Base-by-base conservation (phyloP, 2,329 filamentous ascomycete genomes). In the Metarhizium album region DNA sequence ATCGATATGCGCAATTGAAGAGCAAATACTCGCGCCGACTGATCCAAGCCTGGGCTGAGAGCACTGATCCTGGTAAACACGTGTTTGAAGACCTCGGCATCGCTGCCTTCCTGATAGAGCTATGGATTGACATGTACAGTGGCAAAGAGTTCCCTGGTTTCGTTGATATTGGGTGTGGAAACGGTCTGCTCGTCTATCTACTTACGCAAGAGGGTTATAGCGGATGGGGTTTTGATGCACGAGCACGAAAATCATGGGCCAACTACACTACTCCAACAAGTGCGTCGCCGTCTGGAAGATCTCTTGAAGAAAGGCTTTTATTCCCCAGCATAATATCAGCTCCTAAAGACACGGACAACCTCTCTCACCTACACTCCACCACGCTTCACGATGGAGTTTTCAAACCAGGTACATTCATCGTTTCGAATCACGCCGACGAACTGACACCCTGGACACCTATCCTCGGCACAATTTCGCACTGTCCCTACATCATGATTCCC, bases 401-500 rank as follows among this genome's bases (percentile, higher is more conserved):
- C 61, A 74, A 80, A 0, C 64, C 67, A 16, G 81, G 82, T 27
- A 94, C 89, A 0, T 98, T 98, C 67, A 89, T 98, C 60, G 86
- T 98, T 55, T 95, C 90, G 46, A 98, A 98, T 63, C 93, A 98
- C 65, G 91, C 91, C 11, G 93, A 98, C 64, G 90, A 98, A 69
- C 77, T 98, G 14, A 98, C 93, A 0, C 82, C 88, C 0, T 98
- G 93, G 93, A 97, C 93, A 0, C 93, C 93, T 0, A 77, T 97
- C 18, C 79, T 98, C 40, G 90, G 88, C 1, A 79, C 81, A 6
- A 71, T 89, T 2, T 90, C 85, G 0, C 70, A 79, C 2, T 86
- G 85, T 11, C 86, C 90, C 0, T 98, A 96, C 66, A 81, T 98
- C 54, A 86, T 87, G 58, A 95, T 98, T 43, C 93, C 93, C 1